Percentiles rank a stretch among this genome's conserved stretches.
Evolutionary conservation across 176 grass and related monocot species (phyloP).

Genomic region (Oryza glaberrima): DNA sequence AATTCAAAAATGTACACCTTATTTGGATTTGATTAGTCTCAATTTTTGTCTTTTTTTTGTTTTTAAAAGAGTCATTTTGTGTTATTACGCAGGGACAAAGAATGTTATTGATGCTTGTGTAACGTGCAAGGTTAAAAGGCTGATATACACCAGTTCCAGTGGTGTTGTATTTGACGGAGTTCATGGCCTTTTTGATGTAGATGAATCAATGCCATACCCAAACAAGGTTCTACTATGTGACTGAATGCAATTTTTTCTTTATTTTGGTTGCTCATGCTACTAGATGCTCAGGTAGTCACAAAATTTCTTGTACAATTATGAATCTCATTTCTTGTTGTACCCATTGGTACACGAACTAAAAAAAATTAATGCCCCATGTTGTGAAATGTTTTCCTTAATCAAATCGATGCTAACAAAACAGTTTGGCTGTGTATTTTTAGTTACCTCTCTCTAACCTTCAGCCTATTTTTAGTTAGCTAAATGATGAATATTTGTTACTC

Average conservation of each 20-base stretch:
- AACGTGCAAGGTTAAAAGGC: conserved; percentile 65
- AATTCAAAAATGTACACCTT: background rate
- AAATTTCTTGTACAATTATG: background rate
- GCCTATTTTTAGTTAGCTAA: too few species aligned
- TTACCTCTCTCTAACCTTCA: too few species aligned
- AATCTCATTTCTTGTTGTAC: background rate
- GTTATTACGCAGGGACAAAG: conserved; percentile 48
- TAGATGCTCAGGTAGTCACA: background rate
- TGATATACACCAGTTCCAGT: conserved; percentile 72
- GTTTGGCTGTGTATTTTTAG: background rate
- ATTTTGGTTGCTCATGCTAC: background rate
- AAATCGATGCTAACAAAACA: background rate
- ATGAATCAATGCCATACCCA: conserved; percentile 73
- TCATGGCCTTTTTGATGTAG: conserved; percentile 58
- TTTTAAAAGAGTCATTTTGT: background rate
- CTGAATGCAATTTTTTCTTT: background rate
- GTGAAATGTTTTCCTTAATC: background rate
- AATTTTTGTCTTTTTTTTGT: background rate
- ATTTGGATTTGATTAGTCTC: background rate
- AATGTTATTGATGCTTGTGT: conserved; percentile 69
- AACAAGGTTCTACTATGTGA: conserved; percentile 37
- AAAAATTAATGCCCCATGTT: background rate
- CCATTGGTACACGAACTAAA: background rate
- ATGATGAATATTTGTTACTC: too few species aligned
- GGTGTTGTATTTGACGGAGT: conserved; percentile 73